Percentiles rank a stretch among this genome's conserved stretches.
These are phyloP conservation scores for Pyrenochaeta sp. DNA, from an alignment of 2,329 filamentous ascomycete species.

Conservation along the genomic window DNA sequence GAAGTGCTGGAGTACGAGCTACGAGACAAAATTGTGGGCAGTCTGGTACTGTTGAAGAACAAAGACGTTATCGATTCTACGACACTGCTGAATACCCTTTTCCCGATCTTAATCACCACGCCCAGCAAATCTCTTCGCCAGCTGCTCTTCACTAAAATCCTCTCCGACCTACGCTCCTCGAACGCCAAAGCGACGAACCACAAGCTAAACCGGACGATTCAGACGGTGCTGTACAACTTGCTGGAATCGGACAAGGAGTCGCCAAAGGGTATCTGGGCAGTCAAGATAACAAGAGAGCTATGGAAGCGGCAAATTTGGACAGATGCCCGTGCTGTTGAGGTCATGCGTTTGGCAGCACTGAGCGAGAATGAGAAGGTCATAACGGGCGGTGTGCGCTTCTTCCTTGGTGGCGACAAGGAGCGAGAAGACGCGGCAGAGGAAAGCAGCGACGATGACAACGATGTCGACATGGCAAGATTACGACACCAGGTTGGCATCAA, in stretches of 20 bases:
- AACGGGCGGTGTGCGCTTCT: constrained; percentile 87
- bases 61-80: constrained; percentile 92
- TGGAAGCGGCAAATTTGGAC: constrained; percentile 98
- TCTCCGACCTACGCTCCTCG: constrained; percentile 86
- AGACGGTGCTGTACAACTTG: constrained; percentile 91
- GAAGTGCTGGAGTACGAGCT: constrained; percentile 82
- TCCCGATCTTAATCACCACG: constrained; percentile 91
- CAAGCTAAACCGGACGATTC: constrained; percentile 89
- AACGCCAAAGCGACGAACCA: constrained; percentile 92
- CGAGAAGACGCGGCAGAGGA: constrained; percentile 87
- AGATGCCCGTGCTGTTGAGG: constrained; percentile 92
- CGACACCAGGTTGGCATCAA: constrained; percentile 90
- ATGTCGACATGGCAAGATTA: constrained; percentile 79
- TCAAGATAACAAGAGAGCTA: constrained; percentile 92
- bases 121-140: constrained; percentile 88
- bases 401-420: constrained; percentile 95
- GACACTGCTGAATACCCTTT: constrained; percentile 83
- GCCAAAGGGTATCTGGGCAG: constrained; percentile 90
- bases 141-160: constrained; percentile 87
- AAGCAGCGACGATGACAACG: constrained; percentile 77
- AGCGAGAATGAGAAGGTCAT: constrained; percentile 94
- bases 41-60: constrained; percentile 83
- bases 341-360: constrained; percentile 94
- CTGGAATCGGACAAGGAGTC: constrained; percentile 86
- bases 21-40: constrained; percentile 92